These are phyloP conservation scores for Epichloe hybrida DNA, from an alignment of 2,329 filamentous ascomycete species.

Conservation along the genomic window DNA sequence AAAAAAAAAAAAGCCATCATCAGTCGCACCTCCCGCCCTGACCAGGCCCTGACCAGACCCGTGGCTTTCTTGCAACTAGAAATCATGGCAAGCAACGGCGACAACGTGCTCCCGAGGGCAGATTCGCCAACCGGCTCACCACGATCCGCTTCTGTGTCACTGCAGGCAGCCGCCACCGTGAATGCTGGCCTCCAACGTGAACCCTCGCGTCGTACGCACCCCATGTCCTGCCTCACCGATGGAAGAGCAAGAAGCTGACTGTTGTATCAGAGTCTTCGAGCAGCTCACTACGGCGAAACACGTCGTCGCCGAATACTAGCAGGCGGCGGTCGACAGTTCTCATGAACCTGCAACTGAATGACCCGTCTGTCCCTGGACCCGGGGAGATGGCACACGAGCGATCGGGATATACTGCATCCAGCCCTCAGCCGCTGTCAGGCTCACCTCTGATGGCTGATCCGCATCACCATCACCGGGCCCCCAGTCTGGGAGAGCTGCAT, in stretches of 20 bases:
- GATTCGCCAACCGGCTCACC: constrained; percentile 48
- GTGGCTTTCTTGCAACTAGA: too few species aligned
- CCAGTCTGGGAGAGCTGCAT: constrained; percentile 63
- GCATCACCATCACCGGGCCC: constrained; percentile 53
- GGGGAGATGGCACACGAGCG: constrained; percentile 51
- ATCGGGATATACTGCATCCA: constrained; percentile 17
- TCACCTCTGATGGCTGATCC: constrained; percentile 39
- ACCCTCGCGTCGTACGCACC: constrained; percentile 37
- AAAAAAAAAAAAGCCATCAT: too few species aligned
- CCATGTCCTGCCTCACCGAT: neutral
- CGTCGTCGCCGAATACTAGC: constrained; percentile 32
- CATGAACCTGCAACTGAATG: constrained; percentile 62
- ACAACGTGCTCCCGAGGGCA: constrained; percentile 14
- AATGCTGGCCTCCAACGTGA: constrained; percentile 63
- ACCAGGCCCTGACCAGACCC: neutral
- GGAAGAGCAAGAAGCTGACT: neutral
- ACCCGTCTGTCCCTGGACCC: constrained; percentile 51
- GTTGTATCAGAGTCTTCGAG: constrained; percentile 35
- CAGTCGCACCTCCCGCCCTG: neutral
- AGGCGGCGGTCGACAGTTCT: constrained; percentile 55
- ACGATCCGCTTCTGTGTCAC: constrained; percentile 52
- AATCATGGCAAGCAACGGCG: constrained; percentile 17
- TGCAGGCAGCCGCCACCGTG: constrained; percentile 64
- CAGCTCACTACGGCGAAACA: constrained; percentile 32
- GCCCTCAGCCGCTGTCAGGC: constrained; percentile 32